Conservation (phyloP, 2,329 filamentous ascomycete species). For the Parastagonospora avenae region DNA sequence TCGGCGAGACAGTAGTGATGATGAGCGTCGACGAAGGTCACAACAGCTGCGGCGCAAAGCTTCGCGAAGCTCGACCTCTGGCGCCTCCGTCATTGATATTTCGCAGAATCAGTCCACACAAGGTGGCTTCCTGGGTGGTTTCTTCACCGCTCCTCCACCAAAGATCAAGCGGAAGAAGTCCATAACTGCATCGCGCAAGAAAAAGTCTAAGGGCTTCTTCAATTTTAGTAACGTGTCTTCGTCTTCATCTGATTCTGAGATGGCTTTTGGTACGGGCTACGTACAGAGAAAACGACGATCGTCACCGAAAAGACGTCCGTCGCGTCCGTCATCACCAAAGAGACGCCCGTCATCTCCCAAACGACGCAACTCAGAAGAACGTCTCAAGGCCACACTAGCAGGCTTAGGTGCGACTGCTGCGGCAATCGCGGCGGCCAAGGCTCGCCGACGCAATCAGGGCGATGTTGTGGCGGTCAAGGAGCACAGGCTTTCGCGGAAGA, state of each 20-base stretch:
- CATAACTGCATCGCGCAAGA: slow-evolving; percentile 29
- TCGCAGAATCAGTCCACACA: slow-evolving; percentile 60
- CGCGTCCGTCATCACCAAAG: slow-evolving; percentile 10
- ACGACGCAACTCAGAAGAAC: slow-evolving; percentile 51
- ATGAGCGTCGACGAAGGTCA: slow-evolving; percentile 34
- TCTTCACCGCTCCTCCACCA: slow-evolving; percentile 61
- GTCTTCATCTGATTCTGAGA: slow-evolving; percentile 52
- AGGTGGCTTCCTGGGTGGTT: slow-evolving; percentile 54
- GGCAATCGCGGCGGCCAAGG: slow-evolving; percentile 53
- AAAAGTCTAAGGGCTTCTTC: slow-evolving; percentile 55
- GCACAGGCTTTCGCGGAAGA: slow-evolving; percentile 27
- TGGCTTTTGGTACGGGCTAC: slow-evolving; percentile 53
- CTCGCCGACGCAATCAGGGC: slow-evolving; percentile 29
- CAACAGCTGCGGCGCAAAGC: slow-evolving; percentile 36
- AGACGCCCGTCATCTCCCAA: slow-evolving; percentile 19
- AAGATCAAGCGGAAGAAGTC: slow-evolving; percentile 37
- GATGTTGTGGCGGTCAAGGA: slow-evolving; percentile 46
- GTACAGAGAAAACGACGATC: slow-evolving; percentile 29
- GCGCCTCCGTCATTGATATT: slow-evolving; percentile 69
- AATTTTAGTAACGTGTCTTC: slow-evolving; percentile 53
- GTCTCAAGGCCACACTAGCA: slow-evolving; percentile 52
- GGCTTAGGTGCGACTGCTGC: slow-evolving; percentile 56
- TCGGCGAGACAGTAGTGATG: slow-evolving; percentile 35
- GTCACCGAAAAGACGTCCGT: slow-evolving; percentile 35
- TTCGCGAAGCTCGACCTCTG: slow-evolving; percentile 45